Base-by-base conservation (phyloP, 306 rosid genomes). In the Astragalus glycyphyllos region DNA sequence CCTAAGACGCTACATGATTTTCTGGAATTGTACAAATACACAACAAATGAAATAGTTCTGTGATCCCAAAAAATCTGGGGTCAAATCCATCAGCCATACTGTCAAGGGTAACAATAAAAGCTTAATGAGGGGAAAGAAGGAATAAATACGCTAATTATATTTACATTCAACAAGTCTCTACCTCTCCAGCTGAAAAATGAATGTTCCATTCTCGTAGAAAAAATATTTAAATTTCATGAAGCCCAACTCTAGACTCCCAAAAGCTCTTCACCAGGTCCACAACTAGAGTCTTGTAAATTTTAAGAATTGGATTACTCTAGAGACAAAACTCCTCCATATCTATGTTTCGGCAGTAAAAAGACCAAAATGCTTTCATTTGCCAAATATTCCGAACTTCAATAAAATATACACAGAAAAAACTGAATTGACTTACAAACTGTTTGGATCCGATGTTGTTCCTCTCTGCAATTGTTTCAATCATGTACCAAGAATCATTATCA, bases 381-480 rank as follows among this genome's bases (percentile, higher is more conserved):
- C 14, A 72, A 51, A 32, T 38, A 48, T 20, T 69, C 14, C 65
- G 69, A 67, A 69, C 44, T 37, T 55, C 56, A 38, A 49, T 44
- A 35, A 66, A 8, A 45, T 31, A 23, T 45, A 60, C 38, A 58
- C 40, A 58, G 40, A 68, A 38, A 26, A 66, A 64, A 70, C 15
- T 40, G 47, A 78, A 38, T 75, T 40, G 48, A 79, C 96, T 91
- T 86, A 94, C 96, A 75, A 89, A 89, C 67, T 94, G 99, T 74
- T 92, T 94, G 83, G 85, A 94, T 50, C 99, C 99, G 11, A 91
- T 78, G 83, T 81, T 91, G 85, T 87, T 91, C 75, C 87, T 89
- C 87, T 87, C 97, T 11, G 97, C 96, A 76, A 94, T 89, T 68
- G 92, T 91, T 84, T 91, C 99, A 46, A 91, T 87, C 87, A 91